Percentiles rank a stretch among this genome's conserved stretches.
Conservation (phyloP, 2,329 filamentous ascomycete genomes). For the Tolypocladium tundrense region DNA sequence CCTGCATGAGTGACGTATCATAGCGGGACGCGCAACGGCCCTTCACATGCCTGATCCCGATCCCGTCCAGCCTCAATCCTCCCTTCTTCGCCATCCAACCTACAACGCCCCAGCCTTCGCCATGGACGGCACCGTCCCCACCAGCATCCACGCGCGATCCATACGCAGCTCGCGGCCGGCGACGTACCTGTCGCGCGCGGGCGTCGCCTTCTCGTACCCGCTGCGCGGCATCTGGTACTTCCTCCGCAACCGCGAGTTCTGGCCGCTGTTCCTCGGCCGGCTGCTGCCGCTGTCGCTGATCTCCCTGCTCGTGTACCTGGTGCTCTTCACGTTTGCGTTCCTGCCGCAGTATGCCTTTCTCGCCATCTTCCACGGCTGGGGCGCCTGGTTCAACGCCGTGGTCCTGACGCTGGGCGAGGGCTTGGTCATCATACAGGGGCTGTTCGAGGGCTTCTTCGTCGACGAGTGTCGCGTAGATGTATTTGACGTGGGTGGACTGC, state of each 20-base stretch:
- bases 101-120: background rate
- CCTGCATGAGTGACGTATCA: background rate
- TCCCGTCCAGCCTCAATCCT: background rate
- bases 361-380: slow-evolving; percentile 75
- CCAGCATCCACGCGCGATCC: slow-evolving; percentile 3
- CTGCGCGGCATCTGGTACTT: slow-evolving; percentile 77
- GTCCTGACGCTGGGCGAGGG: slow-evolving; percentile 81
- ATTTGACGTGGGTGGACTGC: slow-evolving; percentile 57
- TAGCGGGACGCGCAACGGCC: background rate
- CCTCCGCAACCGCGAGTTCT: slow-evolving; percentile 64
- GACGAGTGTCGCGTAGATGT: slow-evolving; percentile 70
- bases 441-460: slow-evolving; percentile 75
- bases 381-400: slow-evolving; percentile 82
- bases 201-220: slow-evolving; percentile 42
- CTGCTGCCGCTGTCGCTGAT: slow-evolving; percentile 74
- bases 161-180: slow-evolving; percentile 19
- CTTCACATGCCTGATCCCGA: background rate
- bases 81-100: background rate
- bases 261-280: slow-evolving; percentile 67
- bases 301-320: slow-evolving; percentile 70
- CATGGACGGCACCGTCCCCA: slow-evolving; percentile 5
- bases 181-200: slow-evolving; percentile 32
- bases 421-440: slow-evolving; percentile 54
- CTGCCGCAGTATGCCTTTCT: slow-evolving; percentile 84
- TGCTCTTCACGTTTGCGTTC: slow-evolving; percentile 82